Base-by-base conservation (phyloP, 441 rosid genomes). In the Pelargonium australe region DNA sequence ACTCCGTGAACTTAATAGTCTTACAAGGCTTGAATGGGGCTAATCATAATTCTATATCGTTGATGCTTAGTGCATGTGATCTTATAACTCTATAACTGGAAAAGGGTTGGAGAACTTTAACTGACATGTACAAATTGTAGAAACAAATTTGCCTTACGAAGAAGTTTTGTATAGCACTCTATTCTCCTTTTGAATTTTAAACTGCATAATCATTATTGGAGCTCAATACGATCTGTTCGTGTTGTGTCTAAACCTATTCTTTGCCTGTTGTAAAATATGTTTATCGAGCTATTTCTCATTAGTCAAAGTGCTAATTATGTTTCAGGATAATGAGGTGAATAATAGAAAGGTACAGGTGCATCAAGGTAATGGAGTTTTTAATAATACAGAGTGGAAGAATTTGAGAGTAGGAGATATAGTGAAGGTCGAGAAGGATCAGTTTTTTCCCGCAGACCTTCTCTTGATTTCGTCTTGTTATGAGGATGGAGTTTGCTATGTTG, bases 391-490 rank as follows among this genome's bases (percentile, higher is more conserved):
- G 70, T 88, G 94, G 94, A 82, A 79, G 80, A 70, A 85, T 71
- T 79, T 88, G 64, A 79, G 82, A 69, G 94, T 88, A 44, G 94
- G 94, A 75, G 89, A 88, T 55, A 80, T 80, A 68, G 89, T 88
- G 37, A 86, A 79, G 81, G 86, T 88, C 40, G 82, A 84, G 62
- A 88, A 88, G 70, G 87, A 88, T 76, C 85, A 86, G 70, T 85
- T 88, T 76, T 88, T 88, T 69, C 94, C 94, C 10, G 85, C 89
- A 47, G 94, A 88, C 73, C 89, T 88, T 45, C 67, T 88, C 77
- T 75, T 88, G 65, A 73, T 88, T 9, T 83, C 89, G 0, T 84
- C 94, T 3, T 83, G 87, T 74, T 84, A 86, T 68, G 91, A 86
- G 0, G 94, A 88, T 23, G 85, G 86, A 10, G 75, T 82, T 64